phyloP scores from a whole-genome alignment of 1,284 basidiomycete genomes.

The Irpex lacteus region DNA sequence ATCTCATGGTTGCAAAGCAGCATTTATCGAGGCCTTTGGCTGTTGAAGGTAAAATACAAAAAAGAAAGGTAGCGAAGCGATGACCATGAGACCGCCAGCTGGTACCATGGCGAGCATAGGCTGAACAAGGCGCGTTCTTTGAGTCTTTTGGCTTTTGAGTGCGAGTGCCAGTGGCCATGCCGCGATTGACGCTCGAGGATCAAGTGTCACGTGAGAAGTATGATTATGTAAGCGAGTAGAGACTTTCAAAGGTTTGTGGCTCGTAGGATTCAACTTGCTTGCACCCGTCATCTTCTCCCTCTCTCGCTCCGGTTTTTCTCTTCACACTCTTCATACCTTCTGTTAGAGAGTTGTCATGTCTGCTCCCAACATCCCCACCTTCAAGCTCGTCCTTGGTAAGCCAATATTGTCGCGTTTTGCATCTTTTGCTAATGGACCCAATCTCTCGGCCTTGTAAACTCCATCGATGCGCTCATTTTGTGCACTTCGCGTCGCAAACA shows the following conservation, averaged over 20 bases:
- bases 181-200: not conserved
- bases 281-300: conserved; percentile 23
- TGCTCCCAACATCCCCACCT: conserved; percentile 71
- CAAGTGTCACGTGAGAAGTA: not conserved
- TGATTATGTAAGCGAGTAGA: conserved; percentile 11
- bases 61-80: too few relatives aligned
- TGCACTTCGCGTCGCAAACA: not conserved
- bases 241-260: conserved; percentile 15
- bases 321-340: conserved; percentile 18
- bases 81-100: too few relatives aligned
- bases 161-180: too few relatives aligned
- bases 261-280: conserved; percentile 20
- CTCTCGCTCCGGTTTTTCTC: conserved; percentile 18
- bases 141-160: not conserved
- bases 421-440: not conserved
- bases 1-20: too few relatives aligned
- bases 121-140: conserved; percentile 3
- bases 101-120: not conserved
- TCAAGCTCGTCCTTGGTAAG: conserved; percentile 98
- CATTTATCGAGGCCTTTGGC: too few relatives aligned
- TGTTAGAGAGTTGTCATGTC: conserved; percentile 40
- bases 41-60: too few relatives aligned
- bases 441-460: conserved; percentile 10
- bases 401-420: conserved; percentile 25
- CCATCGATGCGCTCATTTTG: conserved; percentile 22